Evolutionary conservation across 2,329 filamentous ascomycete genomes (phyloP).

Genomic region (Aspergillus sergii): DNA sequence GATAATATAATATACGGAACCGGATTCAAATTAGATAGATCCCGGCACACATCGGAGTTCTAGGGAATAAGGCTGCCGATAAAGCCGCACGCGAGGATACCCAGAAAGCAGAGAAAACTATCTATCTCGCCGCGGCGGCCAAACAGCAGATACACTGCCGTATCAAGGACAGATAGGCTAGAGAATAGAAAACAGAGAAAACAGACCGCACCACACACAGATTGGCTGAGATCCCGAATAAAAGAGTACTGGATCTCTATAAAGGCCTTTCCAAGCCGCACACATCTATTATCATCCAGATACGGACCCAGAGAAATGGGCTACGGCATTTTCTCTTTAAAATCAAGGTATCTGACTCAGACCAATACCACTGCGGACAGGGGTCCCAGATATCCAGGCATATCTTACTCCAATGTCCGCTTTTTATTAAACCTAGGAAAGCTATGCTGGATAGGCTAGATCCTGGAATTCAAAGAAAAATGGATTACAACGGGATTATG

Average conservation of each 20-base stretch:
- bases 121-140: no score
- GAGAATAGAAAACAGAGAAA: no score
- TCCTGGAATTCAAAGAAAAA: fast-evolving
- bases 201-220: no score
- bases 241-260: no score
- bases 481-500: no score
- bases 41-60: neutral
- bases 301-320: no score
- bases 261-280: no score
- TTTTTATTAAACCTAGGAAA: fast-evolving
- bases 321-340: neutral
- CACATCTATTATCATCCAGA: no score
- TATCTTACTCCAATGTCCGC: fast-evolving
- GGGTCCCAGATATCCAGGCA: neutral
- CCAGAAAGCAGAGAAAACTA: fast-evolving
- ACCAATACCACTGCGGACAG: neutral
- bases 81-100: no score
- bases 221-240: no score
- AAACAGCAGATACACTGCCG: no score
- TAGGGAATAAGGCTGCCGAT: neutral
- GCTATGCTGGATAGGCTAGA: fast-evolving
- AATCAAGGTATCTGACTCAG: neutral
- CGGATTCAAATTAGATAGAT: neutral
- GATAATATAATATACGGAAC: neutral
- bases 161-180: no score